Evolutionary conservation across 2,329 filamentous ascomycete species (phyloP), one percentile per base, ranked within the genome.

Genomic region (Monilinia fructigena): DNA sequence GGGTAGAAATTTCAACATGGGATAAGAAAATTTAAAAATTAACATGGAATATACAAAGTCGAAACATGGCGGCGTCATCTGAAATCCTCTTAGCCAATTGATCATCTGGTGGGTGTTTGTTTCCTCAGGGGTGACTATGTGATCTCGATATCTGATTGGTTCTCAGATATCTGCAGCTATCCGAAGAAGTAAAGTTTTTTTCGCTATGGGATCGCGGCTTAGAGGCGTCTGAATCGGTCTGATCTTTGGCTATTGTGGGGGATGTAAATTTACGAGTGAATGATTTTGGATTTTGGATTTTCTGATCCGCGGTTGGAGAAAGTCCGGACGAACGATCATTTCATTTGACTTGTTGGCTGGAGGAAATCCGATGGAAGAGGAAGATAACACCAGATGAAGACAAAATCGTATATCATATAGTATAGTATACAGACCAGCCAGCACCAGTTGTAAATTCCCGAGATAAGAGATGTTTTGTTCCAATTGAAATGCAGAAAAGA

Each of bases 141-240:
- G 58, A 26, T 18, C 45, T 61, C n/a, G 58, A 47, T 1, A n/a
- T 26, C 45, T 60, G 58, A 60, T 60, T 60, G 58, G 58, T 14
- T 38, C 48, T 50, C n/a, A 28, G 45, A 18, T 48, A 50, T 50
- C 28, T 35, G 45, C 40, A 58, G 38, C 35, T 26, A 8, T 18
- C 28, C 56, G 48, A 48, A 31, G 8, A 48, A 35, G 28, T n/a
- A 35, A 60, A 48, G 45, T 11, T 35, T n/a, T 18, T 45, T 48
- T 59, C 23, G 56, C 42, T 38, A 38, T 50, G n/a, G 35, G 47
- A 50, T 61, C 58, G 58, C 45, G 58, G 58, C 45, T 60, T 60
- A 60, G 45, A 60, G 58, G 58, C 58, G 58, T 50, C 58, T 60
- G 58, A 60, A 38, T 28, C 35, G 35, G 58, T 50, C 58, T 60